Base-by-base conservation (phyloP, 225 moss, liverwort and hornwort genomes). In the Physcomitrium patens region DNA sequence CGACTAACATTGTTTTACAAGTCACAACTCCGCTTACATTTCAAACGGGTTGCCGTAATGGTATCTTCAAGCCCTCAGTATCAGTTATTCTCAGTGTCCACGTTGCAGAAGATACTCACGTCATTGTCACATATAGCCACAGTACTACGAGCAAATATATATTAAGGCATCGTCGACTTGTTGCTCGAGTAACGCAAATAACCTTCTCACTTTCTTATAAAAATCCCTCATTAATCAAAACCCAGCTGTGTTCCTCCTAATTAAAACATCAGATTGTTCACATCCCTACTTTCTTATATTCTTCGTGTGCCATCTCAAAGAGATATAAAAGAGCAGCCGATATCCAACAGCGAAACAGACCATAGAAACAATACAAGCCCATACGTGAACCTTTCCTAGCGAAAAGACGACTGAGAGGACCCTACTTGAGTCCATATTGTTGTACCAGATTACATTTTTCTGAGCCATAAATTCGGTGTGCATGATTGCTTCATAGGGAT, bases 401-500 rank as follows among this genome's bases (percentile, higher is more conserved):
- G 81, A 18, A 12, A 83, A 71, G 48, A 37, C 31, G 31, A 63
- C 67, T 0, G 66, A 0, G 47, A 90, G 73, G 31, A 82, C 24
- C 3, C 41, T 52, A 24, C 60, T 68, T 0, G 85, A 82, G 56
- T 82, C 81, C 57, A 86, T 2, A 3, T 84, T 85, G 37, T 74
- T 65, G 70, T 83, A 84, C 93, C 93, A 93, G 14, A 81, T 51
- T 27, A 86, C 78, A 11, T 57, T 74, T 7, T 80, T 78, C 74
- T 75, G 77, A 8, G 84, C 65, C 18, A 63, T 56, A 1, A 87
- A 93, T 70, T 96, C 95, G 1, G 87, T 93, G 17, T 83, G 65
- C 65, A 93, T 65, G 20, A 91, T 72, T 0, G 83, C 83, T 76
- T 96, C 95, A 9, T 91, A 93, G 0, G 95, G 89, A 41, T 96